Evolutionary conservation across 1,284 basidiomycete species (phyloP).

Genomic region (Rhodotorula sp.): DNA sequence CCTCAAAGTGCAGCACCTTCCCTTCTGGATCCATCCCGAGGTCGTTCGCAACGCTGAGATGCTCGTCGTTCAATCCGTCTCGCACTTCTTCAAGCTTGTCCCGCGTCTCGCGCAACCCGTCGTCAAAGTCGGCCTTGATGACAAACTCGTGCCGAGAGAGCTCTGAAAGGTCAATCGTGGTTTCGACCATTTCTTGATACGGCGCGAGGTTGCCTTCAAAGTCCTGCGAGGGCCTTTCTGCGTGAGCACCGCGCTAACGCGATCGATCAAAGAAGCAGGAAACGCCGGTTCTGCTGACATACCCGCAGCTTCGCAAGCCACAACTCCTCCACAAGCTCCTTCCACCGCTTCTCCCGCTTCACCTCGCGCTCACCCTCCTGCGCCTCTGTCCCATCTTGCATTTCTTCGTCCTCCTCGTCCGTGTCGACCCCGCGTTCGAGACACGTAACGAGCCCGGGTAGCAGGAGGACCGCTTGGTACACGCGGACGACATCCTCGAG

Average conservation of each 20-base stretch:
- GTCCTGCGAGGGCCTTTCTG: conserved; percentile 54
- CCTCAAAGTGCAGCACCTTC: conserved; percentile 87
- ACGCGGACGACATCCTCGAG: conserved; percentile 95
- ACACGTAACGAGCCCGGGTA: conserved; percentile 70
- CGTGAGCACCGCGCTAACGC: not conserved
- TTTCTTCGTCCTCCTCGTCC: not conserved
- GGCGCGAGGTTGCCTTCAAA: conserved; percentile 65
- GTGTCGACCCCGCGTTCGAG: conserved; percentile 53
- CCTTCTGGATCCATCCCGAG: conserved; percentile 86
- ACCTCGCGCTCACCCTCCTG: not conserved
- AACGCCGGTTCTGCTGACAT: conserved; percentile 30
- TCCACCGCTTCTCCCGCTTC: conserved; percentile 48
- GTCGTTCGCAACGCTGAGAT: conserved; percentile 67
- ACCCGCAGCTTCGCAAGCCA: conserved; percentile 67
- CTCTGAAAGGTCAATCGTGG: conserved; percentile 87
- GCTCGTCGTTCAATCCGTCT: conserved; percentile 81
- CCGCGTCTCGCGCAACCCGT: conserved; percentile 67
- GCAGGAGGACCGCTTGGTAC: conserved; percentile 80
- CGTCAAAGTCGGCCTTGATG: conserved; percentile 85
- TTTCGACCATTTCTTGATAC: conserved; percentile 91
- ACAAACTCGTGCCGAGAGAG: conserved; percentile 80
- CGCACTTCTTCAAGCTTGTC: conserved; percentile 67
- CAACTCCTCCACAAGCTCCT: conserved; percentile 62
- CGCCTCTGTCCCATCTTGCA: not conserved
- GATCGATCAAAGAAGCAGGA: not conserved